Base-by-base conservation (phyloP, 2,329 filamentous ascomycete genomes). In the Trichoderma koningii region DNA sequence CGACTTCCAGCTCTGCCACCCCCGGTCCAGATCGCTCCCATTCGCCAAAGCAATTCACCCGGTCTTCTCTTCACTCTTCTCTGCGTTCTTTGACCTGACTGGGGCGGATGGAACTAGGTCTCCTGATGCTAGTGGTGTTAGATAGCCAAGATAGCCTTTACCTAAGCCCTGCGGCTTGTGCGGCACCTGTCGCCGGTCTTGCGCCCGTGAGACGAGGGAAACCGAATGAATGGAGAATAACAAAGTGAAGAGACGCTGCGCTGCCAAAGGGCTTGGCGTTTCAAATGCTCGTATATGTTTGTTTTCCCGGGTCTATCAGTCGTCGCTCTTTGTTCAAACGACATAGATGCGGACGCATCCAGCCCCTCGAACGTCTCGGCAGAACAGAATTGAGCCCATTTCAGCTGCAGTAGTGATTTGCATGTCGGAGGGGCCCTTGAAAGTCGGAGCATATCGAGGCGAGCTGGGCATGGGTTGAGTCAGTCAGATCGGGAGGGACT, bases 381-480 rank as follows among this genome's bases (percentile, higher is more conserved):
- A 42, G 30, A 34, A n/a, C 14, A 10, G 9, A 28, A 38, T 2
- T 38, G 19, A 61, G 28, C 9, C 45, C 53, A 50, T 61, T 61
- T 61, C 61, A 65, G 63, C 63, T 65, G 63, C 63, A 65, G 63
- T 65, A 61, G 56, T 65, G 63, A 65, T 65, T 48, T 65, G 63
- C 63, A 65, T 57, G 55, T 53, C 26, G 55, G 51, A 26, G 61
- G 34, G 34, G 50, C 26, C 52, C 38, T 3, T 3, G 12, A 9
- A 28, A 61, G 34, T 48, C 41, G 21, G 48, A 52, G 34, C 38
- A 38, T 26, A 14, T 19, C 47, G 23, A 61, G 34, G 21, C 48
- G 57, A 61, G 48, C 60, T 55, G 52, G 62, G 34, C 30, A 52
- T 48, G 34, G 34, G 52, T 45, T 34, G 38, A 57, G 53, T 53